phyloP scores from a whole-genome alignment of 225 moss, liverwort and hornwort genomes.

The Ulota crispa region DNA sequence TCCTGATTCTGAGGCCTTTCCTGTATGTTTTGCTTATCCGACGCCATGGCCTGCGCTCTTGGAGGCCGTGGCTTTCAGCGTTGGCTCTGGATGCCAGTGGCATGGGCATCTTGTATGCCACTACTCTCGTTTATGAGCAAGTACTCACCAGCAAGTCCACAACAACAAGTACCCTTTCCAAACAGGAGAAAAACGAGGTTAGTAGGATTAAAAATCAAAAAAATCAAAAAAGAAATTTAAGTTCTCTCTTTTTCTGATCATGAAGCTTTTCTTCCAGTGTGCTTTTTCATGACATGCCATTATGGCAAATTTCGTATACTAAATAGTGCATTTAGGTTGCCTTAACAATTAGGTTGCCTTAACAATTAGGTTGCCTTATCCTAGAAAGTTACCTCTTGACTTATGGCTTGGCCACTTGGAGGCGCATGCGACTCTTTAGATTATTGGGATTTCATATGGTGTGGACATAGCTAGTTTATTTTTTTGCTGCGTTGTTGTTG shows the following conservation, averaged over 20 bases:
- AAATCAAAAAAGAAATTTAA: too few relatives aligned
- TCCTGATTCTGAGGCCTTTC: constrained; percentile 81
- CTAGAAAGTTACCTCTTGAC: too few relatives aligned
- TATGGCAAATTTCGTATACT: not conserved
- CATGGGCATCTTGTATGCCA: constrained; percentile 73
- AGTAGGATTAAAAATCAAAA: not conserved
- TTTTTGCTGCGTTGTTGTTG: too few relatives aligned
- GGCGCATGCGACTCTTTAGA: too few relatives aligned
- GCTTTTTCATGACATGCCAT: not conserved
- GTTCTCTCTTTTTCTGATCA: not conserved
- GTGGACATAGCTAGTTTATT: too few relatives aligned
- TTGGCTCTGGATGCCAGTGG: constrained; percentile 82
- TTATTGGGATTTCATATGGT: too few relatives aligned
- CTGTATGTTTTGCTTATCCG: constrained; percentile 83
- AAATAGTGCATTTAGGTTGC: too few relatives aligned
- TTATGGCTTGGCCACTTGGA: too few relatives aligned
- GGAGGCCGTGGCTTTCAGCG: constrained; percentile 92
- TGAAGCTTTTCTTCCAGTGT: not conserved
- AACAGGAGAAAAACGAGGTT: constrained; percentile 78
- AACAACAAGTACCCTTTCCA: constrained; percentile 31
- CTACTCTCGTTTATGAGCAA: constrained; percentile 44
- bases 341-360: too few relatives aligned
- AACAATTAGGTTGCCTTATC: too few relatives aligned
- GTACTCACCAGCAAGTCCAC: constrained; percentile 29
- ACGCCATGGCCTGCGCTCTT: constrained; percentile 82